Evolutionary conservation across 257 asterid species (phyloP).

Genomic region (Solanum chilense): DNA sequence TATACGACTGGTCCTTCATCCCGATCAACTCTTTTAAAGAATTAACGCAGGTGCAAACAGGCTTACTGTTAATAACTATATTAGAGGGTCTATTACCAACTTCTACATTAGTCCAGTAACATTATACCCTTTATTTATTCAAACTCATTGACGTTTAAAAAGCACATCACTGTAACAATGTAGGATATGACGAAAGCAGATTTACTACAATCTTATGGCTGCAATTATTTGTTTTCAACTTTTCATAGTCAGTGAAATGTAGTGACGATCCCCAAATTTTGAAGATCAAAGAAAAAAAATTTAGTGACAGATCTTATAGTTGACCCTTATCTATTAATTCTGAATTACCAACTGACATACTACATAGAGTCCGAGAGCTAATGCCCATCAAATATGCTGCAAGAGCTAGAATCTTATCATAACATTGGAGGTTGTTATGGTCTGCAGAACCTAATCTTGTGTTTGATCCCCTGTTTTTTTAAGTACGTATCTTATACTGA

Average conservation of each 20-base stretch:
- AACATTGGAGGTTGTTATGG: neutral
- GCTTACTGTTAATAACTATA: conserved; percentile 7
- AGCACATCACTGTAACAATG: neutral
- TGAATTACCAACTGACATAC: too few species aligned
- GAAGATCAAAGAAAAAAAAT: too few species aligned
- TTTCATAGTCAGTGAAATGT: neutral
- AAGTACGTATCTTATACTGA: too few species aligned
- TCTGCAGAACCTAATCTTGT: neutral
- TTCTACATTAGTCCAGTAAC: neutral
- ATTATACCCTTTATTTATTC: neutral
- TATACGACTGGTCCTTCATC: neutral
- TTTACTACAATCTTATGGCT: neutral
- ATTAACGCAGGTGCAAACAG: neutral
- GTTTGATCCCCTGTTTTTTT: neutral
- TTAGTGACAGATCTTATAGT: too few species aligned
- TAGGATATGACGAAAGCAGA: neutral
- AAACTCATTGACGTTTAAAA: neutral
- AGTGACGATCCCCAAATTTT: too few species aligned
- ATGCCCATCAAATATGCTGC: neutral
- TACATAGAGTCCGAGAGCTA: neutral
- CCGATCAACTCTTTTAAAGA: neutral
- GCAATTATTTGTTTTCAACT: neutral
- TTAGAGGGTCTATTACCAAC: neutral
- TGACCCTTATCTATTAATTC: too few species aligned
- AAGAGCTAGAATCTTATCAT: neutral